Conservation (phyloP, 495 filamentous ascomycete species). For the Xylaria scruposa region DNA sequence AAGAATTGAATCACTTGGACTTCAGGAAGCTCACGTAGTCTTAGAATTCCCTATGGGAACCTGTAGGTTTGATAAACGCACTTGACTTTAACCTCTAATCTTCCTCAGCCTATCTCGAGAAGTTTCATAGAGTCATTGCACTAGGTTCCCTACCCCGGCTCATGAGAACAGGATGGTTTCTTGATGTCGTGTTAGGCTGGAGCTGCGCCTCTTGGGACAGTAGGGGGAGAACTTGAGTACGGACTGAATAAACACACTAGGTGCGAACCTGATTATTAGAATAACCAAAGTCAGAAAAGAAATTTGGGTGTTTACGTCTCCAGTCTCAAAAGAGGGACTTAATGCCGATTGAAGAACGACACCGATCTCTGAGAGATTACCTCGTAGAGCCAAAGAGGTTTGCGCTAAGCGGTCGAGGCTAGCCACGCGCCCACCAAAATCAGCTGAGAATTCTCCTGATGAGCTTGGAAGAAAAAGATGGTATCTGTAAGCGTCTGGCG, state of each 20-base stretch:
- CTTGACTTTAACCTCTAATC: neutral
- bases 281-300: neutral
- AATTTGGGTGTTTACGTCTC: neutral
- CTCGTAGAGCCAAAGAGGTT: slow-evolving; percentile 1
- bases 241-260: neutral
- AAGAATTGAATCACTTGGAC: neutral
- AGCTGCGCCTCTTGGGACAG: neutral
- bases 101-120: neutral
- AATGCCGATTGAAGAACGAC: neutral
- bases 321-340: neutral
- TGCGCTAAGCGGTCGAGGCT: neutral
- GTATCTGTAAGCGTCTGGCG: neutral
- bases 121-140: neutral
- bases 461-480: neutral
- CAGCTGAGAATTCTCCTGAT: neutral
- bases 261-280: neutral
- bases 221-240: neutral
- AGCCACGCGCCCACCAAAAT: neutral
- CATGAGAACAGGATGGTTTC: neutral
- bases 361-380: neutral
- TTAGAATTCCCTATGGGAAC: neutral
- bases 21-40: neutral
- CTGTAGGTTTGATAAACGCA: neutral
- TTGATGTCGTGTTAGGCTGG: neutral
- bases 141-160: neutral